Conservation (phyloP, 768 basidiomycete species). For the Xerocomus brunneocitrinus region DNA sequence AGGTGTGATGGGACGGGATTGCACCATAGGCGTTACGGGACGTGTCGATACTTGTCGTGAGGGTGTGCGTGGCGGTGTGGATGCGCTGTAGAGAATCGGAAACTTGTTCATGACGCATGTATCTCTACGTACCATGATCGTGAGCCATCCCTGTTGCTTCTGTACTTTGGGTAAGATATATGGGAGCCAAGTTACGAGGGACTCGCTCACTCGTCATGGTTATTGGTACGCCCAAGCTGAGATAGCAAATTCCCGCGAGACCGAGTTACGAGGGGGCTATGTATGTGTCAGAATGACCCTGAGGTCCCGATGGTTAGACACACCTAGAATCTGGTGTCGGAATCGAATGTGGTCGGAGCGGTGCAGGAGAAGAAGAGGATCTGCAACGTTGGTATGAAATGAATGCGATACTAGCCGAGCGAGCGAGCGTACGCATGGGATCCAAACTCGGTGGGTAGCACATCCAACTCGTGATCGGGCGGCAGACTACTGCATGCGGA, state of each 20-base stretch:
- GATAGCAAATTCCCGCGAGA: conserved; percentile 14
- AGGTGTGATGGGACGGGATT: conserved; percentile 14
- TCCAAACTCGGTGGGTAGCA: conserved; percentile 24
- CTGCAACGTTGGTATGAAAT: conserved; percentile 9
- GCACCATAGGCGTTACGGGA: conserved; percentile 10
- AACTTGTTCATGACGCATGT: background rate
- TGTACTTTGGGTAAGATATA: conserved; percentile 3
- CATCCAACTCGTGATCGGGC: conserved; percentile 6
- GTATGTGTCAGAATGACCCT: conserved; percentile 6
- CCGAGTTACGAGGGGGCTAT: conserved; percentile 21
- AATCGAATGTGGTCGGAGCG: conserved; percentile 20
- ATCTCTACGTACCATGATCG: conserved; percentile 16
- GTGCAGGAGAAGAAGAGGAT: conserved; percentile 12
- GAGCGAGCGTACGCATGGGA: conserved; percentile 17
- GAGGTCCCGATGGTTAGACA: background rate
- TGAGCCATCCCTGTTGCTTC: conserved; percentile 4
- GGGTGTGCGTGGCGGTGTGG: conserved; percentile 15
- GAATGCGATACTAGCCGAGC: background rate
- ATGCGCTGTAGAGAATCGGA: conserved; percentile 6
- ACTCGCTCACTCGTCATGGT: conserved; percentile 15
- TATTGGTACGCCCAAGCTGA: conserved; percentile 1
- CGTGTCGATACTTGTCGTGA: conserved; percentile 14
- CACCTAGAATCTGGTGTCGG: conserved; percentile 33
- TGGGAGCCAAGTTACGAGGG: background rate
- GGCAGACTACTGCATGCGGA: conserved; percentile 1